These are phyloP conservation scores for Carex arenaria DNA, from an alignment of 202 grass and related monocot genomes.

Conservation along the genomic window DNA sequence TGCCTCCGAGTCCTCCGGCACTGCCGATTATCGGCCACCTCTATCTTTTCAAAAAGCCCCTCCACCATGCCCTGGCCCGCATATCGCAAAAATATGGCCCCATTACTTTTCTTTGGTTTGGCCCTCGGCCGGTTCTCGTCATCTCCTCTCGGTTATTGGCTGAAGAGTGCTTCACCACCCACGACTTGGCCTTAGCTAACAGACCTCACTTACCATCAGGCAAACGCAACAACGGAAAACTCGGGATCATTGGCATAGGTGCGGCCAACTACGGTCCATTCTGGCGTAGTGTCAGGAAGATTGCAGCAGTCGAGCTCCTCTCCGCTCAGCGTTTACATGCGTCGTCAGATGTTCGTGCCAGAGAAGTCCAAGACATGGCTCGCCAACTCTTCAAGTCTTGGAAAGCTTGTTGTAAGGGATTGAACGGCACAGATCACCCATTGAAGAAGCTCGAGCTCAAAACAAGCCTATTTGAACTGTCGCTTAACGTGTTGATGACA, in stretches of 20 bases:
- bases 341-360: too few relatives aligned
- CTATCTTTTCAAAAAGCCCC: too few relatives aligned
- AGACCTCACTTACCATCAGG: conserved; percentile 26
- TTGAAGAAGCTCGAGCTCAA: conserved; percentile 31
- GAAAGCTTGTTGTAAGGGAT: background rate
- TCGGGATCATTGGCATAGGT: conserved; percentile 23
- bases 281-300: too few relatives aligned
- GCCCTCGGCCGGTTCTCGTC: conserved; percentile 22
- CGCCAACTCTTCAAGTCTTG: background rate
- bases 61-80: too few relatives aligned
- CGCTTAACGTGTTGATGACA: conserved; percentile 45
- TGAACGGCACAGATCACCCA: too few relatives aligned
- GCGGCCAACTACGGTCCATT: too few relatives aligned
- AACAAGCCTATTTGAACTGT: conserved; percentile 40
- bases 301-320: too few relatives aligned
- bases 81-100: too few relatives aligned
- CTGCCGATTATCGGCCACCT: too few relatives aligned
- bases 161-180: conserved; percentile 32
- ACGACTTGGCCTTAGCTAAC: conserved; percentile 32
- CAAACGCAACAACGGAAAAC: conserved; percentile 11
- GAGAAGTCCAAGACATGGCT: too few relatives aligned
- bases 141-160: conserved; percentile 37
- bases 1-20: too few relatives aligned
- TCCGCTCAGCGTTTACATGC: too few relatives aligned
- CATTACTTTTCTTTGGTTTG: background rate